A percentile compares a stretch with the other conserved stretches of the same genome.
These are phyloP conservation scores for Coemansia sp. DNA, from an alignment of 192 early-diverging fungal species.

Conservation along the genomic window DNA sequence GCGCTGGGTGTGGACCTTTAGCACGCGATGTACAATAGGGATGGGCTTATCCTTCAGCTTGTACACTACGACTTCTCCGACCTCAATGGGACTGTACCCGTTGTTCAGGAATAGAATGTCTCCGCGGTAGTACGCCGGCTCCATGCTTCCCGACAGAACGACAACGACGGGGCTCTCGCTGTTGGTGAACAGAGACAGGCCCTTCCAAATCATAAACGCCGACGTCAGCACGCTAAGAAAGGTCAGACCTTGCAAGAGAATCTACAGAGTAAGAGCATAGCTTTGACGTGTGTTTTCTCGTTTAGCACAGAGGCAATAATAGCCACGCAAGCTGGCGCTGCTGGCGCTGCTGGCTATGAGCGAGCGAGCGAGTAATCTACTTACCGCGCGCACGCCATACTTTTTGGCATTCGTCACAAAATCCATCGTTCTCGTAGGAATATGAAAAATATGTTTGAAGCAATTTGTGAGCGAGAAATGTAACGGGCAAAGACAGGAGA, in stretches of 20 bases:
- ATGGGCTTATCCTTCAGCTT: slow-evolving; percentile 84
- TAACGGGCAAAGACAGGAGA: background rate
- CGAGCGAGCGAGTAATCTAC: slow-evolving; percentile 9
- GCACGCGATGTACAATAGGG: slow-evolving; percentile 95
- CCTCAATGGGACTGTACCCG: slow-evolving; percentile 64
- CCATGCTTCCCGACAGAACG: slow-evolving; percentile 95
- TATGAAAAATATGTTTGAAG: background rate
- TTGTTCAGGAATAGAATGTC: slow-evolving; percentile 88
- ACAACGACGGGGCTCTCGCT: slow-evolving; percentile 96
- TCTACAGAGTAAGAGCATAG: slow-evolving; percentile 16
- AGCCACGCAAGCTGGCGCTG: background rate
- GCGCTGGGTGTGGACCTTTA: slow-evolving; percentile 84
- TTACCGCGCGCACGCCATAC: slow-evolving; percentile 47
- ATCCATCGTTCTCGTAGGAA: slow-evolving; percentile 29
- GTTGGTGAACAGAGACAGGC: slow-evolving; percentile 78
- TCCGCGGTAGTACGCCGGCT: slow-evolving; percentile 92
- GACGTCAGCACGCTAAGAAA: slow-evolving; percentile 86
- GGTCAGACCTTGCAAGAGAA: slow-evolving; percentile 76
- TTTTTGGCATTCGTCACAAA: slow-evolving; percentile 39
- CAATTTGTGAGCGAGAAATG: background rate
- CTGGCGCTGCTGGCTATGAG: background rate
- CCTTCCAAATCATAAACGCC: slow-evolving; percentile 98
- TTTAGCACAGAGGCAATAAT: background rate
- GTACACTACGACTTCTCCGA: slow-evolving; percentile 95
- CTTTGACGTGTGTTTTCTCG: background rate